Evolutionary conservation across 2,329 filamentous ascomycete genomes (phyloP), one percentile per base, ranked within the genome.

Genomic region (Pezizomycotina sp.): DNA sequence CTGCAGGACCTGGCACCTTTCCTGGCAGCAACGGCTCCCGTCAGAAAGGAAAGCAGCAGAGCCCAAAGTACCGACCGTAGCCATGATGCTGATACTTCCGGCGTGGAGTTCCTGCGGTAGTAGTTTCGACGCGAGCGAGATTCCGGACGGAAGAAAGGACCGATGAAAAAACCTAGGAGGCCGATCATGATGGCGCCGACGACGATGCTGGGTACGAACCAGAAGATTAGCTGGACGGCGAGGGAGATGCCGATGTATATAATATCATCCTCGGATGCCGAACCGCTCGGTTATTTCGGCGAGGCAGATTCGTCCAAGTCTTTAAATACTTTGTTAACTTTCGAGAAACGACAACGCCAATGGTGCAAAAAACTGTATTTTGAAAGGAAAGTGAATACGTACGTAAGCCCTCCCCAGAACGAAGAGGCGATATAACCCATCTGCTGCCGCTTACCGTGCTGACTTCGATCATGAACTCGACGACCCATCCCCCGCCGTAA

Each of bases 381-480:
- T n/a, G n/a, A n/a, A n/a, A n/a, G n/a, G n/a, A n/a, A n/a, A n/a
- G n/a, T n/a, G n/a, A n/a, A n/a, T n/a, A n/a, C n/a, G n/a, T n/a
- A n/a, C n/a, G 80, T 84, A 45, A 91, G 64, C 0, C 81, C 82
- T 27, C 81, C 66, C 82, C 82, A 92, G 58, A 86, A 91, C 0
- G 79, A 74, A 0, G 79, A 86, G 0, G 73, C 74, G 0, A 71
- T 72, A 25, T 43, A 43, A 15, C 41, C 39, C 8, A 30, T 21
- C 10, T 5, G 6, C 5, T 6, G 16, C 6, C 6, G 15, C 62
- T 65, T 3, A 74, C 79, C 23, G 74, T 56, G 9, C 83, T 69
- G 15, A 83, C 73, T 13, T 68, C 62, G n/a, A 84, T 71, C 79
- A 92, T 91, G 54, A 92, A 91, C 1, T 74, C 75, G 31, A 81